A percentile compares a stretch with the other conserved stretches of the same genome.
Evolutionary conservation across 345 rosid species (phyloP).

Genomic region (Abelmoschus esculentus): DNA sequence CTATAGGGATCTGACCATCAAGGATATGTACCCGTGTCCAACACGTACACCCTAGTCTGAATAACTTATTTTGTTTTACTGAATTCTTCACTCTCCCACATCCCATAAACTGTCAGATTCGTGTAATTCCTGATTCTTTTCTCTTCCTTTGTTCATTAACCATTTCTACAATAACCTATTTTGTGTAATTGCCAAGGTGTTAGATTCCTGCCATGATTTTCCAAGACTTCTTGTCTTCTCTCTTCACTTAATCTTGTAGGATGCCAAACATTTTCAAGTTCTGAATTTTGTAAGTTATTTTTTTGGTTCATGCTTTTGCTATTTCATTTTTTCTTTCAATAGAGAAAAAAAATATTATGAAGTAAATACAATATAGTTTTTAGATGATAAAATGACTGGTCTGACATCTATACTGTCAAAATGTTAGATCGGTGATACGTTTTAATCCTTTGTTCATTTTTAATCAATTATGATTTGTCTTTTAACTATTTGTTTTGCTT

Average conservation of each 20-base stretch:
- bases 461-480: neutral
- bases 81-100: neutral
- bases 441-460: neutral
- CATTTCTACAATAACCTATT: neutral
- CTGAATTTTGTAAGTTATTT: neutral
- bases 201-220: neutral
- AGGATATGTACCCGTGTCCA: too few species aligned
- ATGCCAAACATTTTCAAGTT: neutral
- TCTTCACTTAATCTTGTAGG: neutral
- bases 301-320: neutral
- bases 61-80: neutral
- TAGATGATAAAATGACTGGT: neutral
- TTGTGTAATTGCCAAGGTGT: neutral
- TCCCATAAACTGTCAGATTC: neutral
- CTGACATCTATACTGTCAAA: neutral
- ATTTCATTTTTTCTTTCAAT: neutral
- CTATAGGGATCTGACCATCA: too few species aligned
- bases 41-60: too few species aligned
- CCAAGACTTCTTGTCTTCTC: neutral
- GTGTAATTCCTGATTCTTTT: neutral
- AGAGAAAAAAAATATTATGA: neutral
- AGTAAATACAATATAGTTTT: neutral
- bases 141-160: slow-evolving; percentile 1
- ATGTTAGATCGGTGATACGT: neutral
- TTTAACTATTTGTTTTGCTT: neutral